Base-by-base conservation (phyloP, 345 rosid species). In the Isatis tinctoria region DNA sequence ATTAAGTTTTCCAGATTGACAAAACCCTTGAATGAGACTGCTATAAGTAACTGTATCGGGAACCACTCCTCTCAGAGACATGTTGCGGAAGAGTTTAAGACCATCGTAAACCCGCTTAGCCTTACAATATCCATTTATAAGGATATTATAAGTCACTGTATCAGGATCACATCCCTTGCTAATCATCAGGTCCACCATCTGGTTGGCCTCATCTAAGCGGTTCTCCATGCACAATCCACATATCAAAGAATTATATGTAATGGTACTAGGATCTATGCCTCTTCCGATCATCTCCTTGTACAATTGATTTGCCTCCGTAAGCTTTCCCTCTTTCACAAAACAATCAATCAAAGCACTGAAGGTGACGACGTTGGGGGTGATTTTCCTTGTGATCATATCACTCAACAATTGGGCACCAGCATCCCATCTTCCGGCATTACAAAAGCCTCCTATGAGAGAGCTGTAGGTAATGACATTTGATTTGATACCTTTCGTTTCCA, bases 181-280 rank as follows among this genome's bases (percentile, higher is more conserved):
- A 39, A 41, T 64, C 72, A 67, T 68, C 59, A 16, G 64, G 8
- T 74, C 53, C 59, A 80, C 0, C 58, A 80, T 48, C 24, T 56
- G 33, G 6, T 6, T 36, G 18, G 82, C 84, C 37, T 78, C 73
- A 5, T 67, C 82, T 51, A 77, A 10, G 37, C 67, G 53, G n/a
- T 73, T 62, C 20, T 30, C 52, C 67, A n/a, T 17, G 58, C 86
- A 83, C 39, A 54, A 72, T 12, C 82, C 86, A 78, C 45, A 17
- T 24, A 83, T 74, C 63, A 80, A 57, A 14, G 82, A 72, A 60
- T 2, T 83, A 60, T 74, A 83, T 30, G 86, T 78, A 24, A 65
- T 1, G 9, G 11, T 65, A n/a, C 9, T 4, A 43, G 41, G 69
- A 65, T 14, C 5, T 30, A 41, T 5, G 13, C 56, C 56, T 51